Evolutionary conservation across 352 stramenopile genomes (phyloP).

Genomic region (Lagenidium giganteum): DNA sequence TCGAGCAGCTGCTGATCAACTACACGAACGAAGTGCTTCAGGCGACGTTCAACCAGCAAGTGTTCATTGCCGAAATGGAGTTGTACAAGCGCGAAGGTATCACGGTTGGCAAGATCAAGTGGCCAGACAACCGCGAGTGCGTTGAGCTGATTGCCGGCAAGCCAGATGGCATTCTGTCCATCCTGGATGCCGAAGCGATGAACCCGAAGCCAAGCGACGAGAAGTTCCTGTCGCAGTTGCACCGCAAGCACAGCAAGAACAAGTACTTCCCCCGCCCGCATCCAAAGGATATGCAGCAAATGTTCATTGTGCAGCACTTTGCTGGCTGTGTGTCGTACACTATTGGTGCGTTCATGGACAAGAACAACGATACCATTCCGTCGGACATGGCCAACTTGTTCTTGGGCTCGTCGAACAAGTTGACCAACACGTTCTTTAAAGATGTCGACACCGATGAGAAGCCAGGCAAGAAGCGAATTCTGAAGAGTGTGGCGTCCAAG

Average conservation of each 20-base stretch:
- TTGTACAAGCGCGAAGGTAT: conserved; percentile 90
- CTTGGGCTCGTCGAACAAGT: conserved; percentile 49
- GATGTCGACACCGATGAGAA: conserved; percentile 28
- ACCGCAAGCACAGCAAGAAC: conserved; percentile 83
- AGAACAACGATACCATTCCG: conserved; percentile 89
- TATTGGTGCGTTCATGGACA: conserved; percentile 87
- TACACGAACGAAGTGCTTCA: conserved; percentile 88
- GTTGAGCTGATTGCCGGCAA: conserved; percentile 86
- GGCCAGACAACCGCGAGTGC: conserved; percentile 89
- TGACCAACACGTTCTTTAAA: conserved; percentile 67
- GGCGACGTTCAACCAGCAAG: conserved; percentile 87
- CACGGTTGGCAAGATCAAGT: conserved; percentile 85
- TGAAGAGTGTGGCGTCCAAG: conserved; percentile 59
- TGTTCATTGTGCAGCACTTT: conserved; percentile 90
- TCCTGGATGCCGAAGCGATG: conserved; percentile 86
- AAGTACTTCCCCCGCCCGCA: conserved; percentile 82
- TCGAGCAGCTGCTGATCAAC: conserved; percentile 89
- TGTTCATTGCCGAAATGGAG: conserved; percentile 89
- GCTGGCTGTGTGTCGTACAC: conserved; percentile 87
- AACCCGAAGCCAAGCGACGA: conserved; percentile 88
- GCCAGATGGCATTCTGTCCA: conserved; percentile 68
- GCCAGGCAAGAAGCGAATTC: conserved; percentile 77
- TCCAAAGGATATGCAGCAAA: conserved; percentile 85
- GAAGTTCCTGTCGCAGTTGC: conserved; percentile 80
- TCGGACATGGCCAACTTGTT: conserved; percentile 84